Evolutionary conservation across 1,284 basidiomycete species (phyloP).

Genomic region (Leucoagaricus sp.): DNA sequence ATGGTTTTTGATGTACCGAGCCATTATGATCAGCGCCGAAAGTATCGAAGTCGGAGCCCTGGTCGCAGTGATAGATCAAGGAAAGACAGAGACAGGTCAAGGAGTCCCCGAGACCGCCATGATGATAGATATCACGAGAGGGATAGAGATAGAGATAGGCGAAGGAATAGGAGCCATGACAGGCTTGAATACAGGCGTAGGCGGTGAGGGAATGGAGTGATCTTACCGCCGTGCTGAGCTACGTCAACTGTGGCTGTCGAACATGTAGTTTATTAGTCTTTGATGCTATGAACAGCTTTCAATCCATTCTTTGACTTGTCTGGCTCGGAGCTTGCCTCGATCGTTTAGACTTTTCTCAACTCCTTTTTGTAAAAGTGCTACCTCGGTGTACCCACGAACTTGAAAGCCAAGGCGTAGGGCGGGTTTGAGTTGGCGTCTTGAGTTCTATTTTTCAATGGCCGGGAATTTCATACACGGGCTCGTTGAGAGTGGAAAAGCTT

Average conservation of each 20-base stretch:
- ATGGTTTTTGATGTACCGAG: conserved; percentile 75
- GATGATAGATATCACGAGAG: conserved; percentile 19
- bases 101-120: conserved; percentile 29
- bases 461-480: background rate
- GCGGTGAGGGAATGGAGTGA: background rate
- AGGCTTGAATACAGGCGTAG: conserved; percentile 8
- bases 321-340: background rate
- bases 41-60: conserved; percentile 40
- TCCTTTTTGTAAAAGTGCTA: background rate
- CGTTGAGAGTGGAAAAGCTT: background rate
- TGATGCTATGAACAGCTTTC: background rate
- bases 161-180: conserved; percentile 12
- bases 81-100: conserved; percentile 26
- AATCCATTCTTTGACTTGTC: background rate
- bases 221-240: background rate
- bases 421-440: too few relatives aligned
- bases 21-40: conserved; percentile 25
- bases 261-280: background rate
- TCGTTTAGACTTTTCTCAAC: background rate
- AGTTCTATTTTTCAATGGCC: too few relatives aligned
- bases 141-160: conserved; percentile 26
- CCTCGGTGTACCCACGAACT: background rate
- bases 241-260: background rate
- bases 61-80: conserved; percentile 24
- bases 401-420: background rate